A percentile compares a stretch with the other conserved stretches of the same genome.
These are phyloP conservation scores for Moesziomyces parantarcticus DNA, from an alignment of 1,284 basidiomycete genomes.

Conservation along the genomic window DNA sequence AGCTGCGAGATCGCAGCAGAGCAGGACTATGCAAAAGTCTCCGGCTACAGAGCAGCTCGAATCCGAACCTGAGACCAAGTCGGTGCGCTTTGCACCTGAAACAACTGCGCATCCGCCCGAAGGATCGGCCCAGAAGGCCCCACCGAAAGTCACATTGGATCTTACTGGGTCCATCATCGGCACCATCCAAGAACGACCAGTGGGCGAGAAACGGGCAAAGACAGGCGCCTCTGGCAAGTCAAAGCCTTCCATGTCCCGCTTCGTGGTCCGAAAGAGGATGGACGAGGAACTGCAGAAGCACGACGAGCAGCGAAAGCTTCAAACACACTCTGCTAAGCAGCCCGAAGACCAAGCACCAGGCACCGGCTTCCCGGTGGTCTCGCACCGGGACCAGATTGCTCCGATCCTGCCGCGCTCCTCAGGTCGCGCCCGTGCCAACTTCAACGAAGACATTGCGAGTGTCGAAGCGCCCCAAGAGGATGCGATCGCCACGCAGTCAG, in stretches of 20 bases:
- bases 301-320: constrained; percentile 29
- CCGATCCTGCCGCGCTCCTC: constrained; percentile 27
- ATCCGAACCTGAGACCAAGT: background rate
- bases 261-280: constrained; percentile 39
- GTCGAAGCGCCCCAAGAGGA: constrained; percentile 35
- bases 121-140: background rate
- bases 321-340: constrained; percentile 7
- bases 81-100: constrained; percentile 19
- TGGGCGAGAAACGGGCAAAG: constrained; percentile 12
- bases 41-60: background rate
- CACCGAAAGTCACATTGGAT: constrained; percentile 7
- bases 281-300: constrained; percentile 45
- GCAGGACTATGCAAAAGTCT: background rate
- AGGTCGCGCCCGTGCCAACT: constrained; percentile 4
- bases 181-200: constrained; percentile 37
- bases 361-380: constrained; percentile 40
- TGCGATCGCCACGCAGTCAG: constrained; percentile 13
- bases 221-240: background rate
- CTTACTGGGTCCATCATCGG: constrained; percentile 35
- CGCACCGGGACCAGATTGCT: constrained; percentile 31
- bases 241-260: constrained; percentile 35
- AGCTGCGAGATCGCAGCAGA: background rate
- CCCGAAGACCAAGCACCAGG: constrained; percentile 30
- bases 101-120: background rate
- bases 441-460: constrained; percentile 34